These are phyloP conservation scores for Rhodotorula glutinis DNA, from an alignment of 1,284 basidiomycete species.

Conservation along the genomic window DNA sequence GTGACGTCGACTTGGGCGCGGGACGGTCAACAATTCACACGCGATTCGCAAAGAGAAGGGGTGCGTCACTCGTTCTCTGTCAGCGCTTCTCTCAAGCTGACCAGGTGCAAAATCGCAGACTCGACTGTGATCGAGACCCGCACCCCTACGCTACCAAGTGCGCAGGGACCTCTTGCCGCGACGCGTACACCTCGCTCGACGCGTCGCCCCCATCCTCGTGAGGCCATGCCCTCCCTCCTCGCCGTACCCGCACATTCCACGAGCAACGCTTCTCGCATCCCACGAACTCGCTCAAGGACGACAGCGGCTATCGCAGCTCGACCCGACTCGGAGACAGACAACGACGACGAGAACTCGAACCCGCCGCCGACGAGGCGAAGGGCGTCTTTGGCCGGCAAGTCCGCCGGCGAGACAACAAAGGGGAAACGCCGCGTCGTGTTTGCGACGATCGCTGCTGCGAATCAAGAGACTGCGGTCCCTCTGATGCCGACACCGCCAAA, in stretches of 20 bases:
- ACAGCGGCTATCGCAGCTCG: no score
- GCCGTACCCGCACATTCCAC: neutral
- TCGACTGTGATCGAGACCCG: no score
- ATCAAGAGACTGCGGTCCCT: neutral
- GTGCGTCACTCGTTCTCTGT: no score
- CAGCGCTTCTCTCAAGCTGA: no score
- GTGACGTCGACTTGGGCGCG: no score
- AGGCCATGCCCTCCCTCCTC: neutral
- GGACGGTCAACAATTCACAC: no score
- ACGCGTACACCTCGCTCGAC: neutral
- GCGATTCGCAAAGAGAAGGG: no score
- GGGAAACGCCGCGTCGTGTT: neutral
- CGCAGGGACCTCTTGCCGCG: no score
- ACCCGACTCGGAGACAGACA: no score
- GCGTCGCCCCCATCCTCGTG: neutral
- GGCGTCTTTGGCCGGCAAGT: neutral
- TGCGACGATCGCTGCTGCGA: no score
- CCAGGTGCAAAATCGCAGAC: no score
- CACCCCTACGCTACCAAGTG: no score
- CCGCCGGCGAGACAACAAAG: neutral
- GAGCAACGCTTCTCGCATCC: slow-evolving; percentile 1
- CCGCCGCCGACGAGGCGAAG: neutral
- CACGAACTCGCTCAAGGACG: neutral
- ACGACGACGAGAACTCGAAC: slow-evolving; percentile 2
- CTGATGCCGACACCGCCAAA: slow-evolving; percentile 14